phyloP scores from a whole-genome alignment of 2,329 filamentous ascomycete genomes.

The Trichoderma citrinoviride region DNA sequence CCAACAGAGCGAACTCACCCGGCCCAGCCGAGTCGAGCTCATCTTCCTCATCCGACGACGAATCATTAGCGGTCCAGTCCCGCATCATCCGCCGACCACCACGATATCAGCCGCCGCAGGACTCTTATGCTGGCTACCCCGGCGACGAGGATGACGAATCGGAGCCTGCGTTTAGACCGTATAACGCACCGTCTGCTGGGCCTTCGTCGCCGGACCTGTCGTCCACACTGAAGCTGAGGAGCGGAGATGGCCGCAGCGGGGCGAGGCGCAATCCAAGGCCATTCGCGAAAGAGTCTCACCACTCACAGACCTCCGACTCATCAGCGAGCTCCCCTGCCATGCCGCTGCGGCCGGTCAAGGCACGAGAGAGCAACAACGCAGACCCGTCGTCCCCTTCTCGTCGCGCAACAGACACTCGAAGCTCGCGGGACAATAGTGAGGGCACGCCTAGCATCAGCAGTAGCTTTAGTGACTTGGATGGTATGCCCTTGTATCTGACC shows the following conservation, averaged over 20 bases:
- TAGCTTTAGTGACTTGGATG: constrained; percentile 82
- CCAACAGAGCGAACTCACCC: constrained; percentile 34
- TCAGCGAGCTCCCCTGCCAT: constrained; percentile 54
- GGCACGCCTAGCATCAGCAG: constrained; percentile 79
- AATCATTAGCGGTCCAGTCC: constrained; percentile 55
- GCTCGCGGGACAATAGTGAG: constrained; percentile 64
- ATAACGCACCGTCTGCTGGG: constrained; percentile 37
- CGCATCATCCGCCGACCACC: constrained; percentile 60
- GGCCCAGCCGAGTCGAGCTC: constrained; percentile 40
- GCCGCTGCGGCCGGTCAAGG: constrained; percentile 32
- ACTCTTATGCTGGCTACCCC: constrained; percentile 35
- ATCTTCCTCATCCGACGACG: constrained; percentile 45
- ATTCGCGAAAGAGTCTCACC: constrained; percentile 39
- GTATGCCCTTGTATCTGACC: constrained; percentile 39
- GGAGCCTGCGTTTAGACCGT: constrained; percentile 56
- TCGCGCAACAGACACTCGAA: constrained; percentile 50
- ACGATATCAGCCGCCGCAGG: constrained; percentile 45
- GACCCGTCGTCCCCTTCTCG: constrained; percentile 55
- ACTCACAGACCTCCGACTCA: constrained; percentile 61
- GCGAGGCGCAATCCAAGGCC: constrained; percentile 31
- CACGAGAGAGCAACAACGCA: constrained; percentile 36
- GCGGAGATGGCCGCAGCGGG: constrained; percentile 38
- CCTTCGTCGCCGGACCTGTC: constrained; percentile 46
- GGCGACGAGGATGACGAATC: constrained; percentile 57
- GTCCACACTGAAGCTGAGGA: constrained; percentile 48